Evolutionary conservation across 148 eudicot species (phyloP).

Genomic region (Vaccinium myrtillus): DNA sequence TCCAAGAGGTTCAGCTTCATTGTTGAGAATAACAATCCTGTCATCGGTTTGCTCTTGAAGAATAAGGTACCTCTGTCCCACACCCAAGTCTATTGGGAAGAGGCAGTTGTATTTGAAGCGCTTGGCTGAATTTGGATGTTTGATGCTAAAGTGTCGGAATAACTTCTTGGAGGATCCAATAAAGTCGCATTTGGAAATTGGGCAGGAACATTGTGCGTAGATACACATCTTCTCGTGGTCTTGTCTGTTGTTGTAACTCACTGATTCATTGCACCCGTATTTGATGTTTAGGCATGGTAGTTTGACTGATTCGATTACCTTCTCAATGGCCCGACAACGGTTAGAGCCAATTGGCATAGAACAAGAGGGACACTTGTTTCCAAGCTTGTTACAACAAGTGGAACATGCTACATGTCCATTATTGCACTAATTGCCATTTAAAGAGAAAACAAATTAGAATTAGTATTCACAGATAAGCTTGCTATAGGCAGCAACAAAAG

Average conservation of each 20-base stretch:
- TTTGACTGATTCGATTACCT: conserved; percentile 61
- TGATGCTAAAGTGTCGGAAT: conserved; percentile 32
- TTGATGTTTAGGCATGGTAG: conserved; percentile 44
- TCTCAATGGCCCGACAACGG: conserved; percentile 73
- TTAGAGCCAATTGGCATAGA: conserved; percentile 52
- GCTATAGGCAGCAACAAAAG: background rate
- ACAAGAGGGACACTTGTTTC: conserved; percentile 59
- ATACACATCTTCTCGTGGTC: conserved; percentile 55
- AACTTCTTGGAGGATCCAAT: conserved; percentile 40
- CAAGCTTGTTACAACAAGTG: conserved; percentile 50
- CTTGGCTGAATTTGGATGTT: conserved; percentile 34
- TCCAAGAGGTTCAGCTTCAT: conserved; percentile 19
- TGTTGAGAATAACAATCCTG: conserved; percentile 40
- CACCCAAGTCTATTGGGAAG: conserved; percentile 26
- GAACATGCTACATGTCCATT: conserved; percentile 75
- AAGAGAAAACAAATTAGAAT: conserved; percentile 1
- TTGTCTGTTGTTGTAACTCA: conserved; percentile 43
- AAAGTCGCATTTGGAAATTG: conserved; percentile 41
- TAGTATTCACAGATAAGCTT: background rate
- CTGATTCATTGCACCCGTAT: conserved; percentile 54
- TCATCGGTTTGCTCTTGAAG: conserved; percentile 43
- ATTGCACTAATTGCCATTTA: conserved; percentile 43
- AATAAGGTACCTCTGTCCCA: conserved; percentile 30
- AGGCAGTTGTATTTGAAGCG: conserved; percentile 33
- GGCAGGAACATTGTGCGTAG: conserved; percentile 57